phyloP scores from a whole-genome alignment of 2,329 filamentous ascomycete species.

The Xylaria sp. region DNA sequence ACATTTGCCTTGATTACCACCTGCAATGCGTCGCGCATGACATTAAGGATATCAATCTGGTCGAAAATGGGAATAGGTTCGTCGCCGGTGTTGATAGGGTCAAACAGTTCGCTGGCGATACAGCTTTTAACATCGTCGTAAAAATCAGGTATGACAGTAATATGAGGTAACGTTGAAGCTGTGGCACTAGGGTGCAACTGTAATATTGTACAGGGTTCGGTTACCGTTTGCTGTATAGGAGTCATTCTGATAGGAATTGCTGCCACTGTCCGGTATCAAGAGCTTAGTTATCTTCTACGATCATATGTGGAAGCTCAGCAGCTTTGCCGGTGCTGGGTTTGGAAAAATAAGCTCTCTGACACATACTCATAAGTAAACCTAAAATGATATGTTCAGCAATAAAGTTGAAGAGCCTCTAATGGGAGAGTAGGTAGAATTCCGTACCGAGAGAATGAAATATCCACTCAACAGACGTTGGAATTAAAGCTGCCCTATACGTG shows the following conservation, averaged over 20 bases:
- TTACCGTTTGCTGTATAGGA: not conserved
- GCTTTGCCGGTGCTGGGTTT: not conserved
- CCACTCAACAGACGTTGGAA: not conserved
- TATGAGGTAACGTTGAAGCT: not conserved
- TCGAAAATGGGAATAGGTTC: not conserved
- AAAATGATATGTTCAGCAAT: conserved; percentile 3
- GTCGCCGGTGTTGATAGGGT: not conserved
- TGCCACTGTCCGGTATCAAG: not conserved
- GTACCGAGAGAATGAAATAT: conserved; percentile 12
- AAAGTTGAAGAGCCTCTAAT: not conserved
- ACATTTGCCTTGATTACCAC: not conserved
- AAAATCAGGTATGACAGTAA: not conserved
- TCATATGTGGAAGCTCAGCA: not conserved
- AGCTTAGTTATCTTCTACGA: not conserved
- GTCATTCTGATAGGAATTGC: conserved; percentile 5
- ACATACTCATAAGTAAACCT: conserved; percentile 23
- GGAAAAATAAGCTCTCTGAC: not conserved
- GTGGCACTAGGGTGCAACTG: not conserved
- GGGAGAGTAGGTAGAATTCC: not conserved
- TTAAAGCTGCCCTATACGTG: not conserved
- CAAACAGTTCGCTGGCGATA: not conserved
- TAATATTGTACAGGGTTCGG: not conserved
- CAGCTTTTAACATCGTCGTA: not conserved
- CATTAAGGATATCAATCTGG: not conserved
- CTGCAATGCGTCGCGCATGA: not conserved